Evolutionary conservation across 441 rosid genomes (phyloP).

Genomic region (Pelargonium fulgidum): DNA sequence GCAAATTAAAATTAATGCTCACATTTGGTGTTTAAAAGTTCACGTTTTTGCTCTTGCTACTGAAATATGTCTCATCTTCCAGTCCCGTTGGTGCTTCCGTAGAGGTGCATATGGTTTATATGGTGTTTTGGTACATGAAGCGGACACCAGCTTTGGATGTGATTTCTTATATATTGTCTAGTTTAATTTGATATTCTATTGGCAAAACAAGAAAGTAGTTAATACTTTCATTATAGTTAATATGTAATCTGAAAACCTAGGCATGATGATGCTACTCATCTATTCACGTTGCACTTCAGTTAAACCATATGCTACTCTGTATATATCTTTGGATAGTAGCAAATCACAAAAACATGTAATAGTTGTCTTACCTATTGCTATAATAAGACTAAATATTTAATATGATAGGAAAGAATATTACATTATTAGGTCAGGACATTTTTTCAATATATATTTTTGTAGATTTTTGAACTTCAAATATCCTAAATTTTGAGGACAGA

Average conservation of each 20-base stretch:
- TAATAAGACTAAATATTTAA: not conserved
- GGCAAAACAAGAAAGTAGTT: too few species aligned
- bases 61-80: not conserved
- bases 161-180: not conserved
- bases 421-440: not conserved
- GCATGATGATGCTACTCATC: not conserved
- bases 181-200: not conserved
- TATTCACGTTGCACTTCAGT: not conserved
- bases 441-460: not conserved
- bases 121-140: conserved; percentile 3
- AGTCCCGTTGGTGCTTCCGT: not conserved
- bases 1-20: conserved; percentile 1
- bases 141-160: not conserved
- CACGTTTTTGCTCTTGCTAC: not conserved
- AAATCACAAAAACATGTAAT: not conserved
- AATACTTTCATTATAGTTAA: too few species aligned
- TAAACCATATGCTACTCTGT: not conserved
- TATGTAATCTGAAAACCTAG: not conserved
- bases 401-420: not conserved
- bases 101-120: not conserved
- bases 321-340: not conserved
- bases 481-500: not conserved
- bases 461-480: not conserved
- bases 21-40: conserved; percentile 8
- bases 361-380: not conserved